A percentile compares a stretch with the other conserved stretches of the same genome.
These are phyloP conservation scores for Penicillium bovifimosum DNA, from an alignment of 495 filamentous ascomycete species.

Conservation along the genomic window DNA sequence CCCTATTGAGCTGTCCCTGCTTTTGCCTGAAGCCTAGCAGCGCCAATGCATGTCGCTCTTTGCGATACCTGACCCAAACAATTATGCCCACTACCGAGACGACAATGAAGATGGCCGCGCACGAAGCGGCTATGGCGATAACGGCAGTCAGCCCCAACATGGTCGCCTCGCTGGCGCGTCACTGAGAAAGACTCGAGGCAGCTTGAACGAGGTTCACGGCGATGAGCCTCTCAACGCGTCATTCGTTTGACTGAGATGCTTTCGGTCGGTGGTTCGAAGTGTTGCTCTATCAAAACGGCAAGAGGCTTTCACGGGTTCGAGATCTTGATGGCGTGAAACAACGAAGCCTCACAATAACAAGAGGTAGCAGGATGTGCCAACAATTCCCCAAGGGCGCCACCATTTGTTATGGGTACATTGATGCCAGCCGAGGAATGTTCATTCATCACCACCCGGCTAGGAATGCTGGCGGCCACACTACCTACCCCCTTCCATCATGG, in stretches of 20 bases:
- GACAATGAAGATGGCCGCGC: constrained; percentile 36
- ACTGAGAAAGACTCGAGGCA: background rate
- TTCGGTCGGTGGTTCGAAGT: background rate
- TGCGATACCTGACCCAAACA: constrained; percentile 38
- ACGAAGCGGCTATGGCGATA: constrained; percentile 40
- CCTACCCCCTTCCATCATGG: constrained; percentile 4
- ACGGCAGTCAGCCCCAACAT: constrained; percentile 36
- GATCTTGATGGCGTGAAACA: constrained; percentile 6
- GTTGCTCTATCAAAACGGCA: background rate
- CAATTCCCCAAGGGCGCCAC: constrained; percentile 14
- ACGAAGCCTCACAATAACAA: constrained; percentile 12
- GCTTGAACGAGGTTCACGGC: background rate
- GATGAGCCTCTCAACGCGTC: background rate
- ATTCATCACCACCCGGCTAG: constrained; percentile 26
- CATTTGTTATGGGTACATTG: constrained; percentile 36
- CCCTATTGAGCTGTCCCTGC: constrained; percentile 18
- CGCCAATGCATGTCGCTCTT: constrained; percentile 33
- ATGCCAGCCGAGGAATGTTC: constrained; percentile 30
- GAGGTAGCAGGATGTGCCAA: constrained; percentile 1
- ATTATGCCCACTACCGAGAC: constrained; percentile 30
- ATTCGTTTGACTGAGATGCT: background rate
- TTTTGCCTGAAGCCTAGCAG: constrained; percentile 23
- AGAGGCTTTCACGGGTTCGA: background rate
- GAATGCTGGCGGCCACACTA: constrained; percentile 34
- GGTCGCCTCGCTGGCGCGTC: constrained; percentile 12